Evolutionary conservation across 2,329 filamentous ascomycete species (phyloP).

Genomic region (Trichoderma sp.): DNA sequence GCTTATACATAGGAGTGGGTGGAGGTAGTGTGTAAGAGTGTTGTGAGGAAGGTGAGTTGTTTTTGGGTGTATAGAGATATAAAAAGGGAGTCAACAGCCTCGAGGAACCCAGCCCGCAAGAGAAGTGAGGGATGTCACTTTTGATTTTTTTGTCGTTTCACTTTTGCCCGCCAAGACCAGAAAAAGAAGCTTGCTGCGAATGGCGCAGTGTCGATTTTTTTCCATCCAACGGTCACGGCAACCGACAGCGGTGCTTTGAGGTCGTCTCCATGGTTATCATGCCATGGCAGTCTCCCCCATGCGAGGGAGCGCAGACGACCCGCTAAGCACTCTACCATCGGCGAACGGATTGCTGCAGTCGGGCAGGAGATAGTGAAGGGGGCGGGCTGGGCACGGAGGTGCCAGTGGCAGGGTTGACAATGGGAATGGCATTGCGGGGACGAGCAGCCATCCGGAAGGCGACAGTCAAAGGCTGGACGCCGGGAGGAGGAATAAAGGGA

Average conservation of each 20-base stretch:
- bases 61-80: constrained; percentile 25
- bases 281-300: constrained; percentile 13
- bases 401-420: constrained; percentile 93
- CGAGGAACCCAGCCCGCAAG: constrained; percentile 43
- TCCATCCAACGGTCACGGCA: constrained; percentile 36
- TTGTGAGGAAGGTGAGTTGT: constrained; percentile 13
- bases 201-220: constrained; percentile 37
- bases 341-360: constrained; percentile 59
- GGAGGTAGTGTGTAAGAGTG: constrained; percentile 20
- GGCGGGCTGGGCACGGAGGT: constrained; percentile 87
- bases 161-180: constrained; percentile 52
- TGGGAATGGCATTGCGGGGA: constrained; percentile 92
- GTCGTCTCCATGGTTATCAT: constrained; percentile 33
- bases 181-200: constrained; percentile 39
- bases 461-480: constrained; percentile 65
- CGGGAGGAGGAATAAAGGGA: constrained; percentile 64
- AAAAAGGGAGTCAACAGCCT: constrained; percentile 29
- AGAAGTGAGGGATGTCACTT: constrained; percentile 45
- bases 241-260: constrained; percentile 37
- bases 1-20: constrained; percentile 49
- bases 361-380: constrained; percentile 64
- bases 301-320: constrained; percentile 35
- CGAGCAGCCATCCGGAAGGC: constrained; percentile 84
- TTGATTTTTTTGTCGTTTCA: constrained; percentile 34
- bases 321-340: constrained; percentile 51